Conservation (phyloP, 2,329 filamentous ascomycete genomes). For the Fusarium subglutinans region DNA sequence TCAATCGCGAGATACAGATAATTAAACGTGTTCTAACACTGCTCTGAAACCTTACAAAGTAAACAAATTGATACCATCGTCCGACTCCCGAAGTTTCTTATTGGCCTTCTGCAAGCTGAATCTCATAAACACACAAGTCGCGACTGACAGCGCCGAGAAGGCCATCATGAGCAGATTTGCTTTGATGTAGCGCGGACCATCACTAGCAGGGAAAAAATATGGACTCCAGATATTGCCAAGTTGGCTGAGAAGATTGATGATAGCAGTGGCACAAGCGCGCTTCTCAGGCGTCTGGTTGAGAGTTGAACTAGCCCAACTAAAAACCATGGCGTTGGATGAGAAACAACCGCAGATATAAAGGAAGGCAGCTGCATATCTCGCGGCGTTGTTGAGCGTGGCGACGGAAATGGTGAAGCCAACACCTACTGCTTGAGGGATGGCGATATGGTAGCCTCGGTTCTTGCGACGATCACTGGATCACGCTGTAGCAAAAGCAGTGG, state of each 20-base stretch:
- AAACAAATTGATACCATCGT: neutral
- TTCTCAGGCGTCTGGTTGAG: constrained; percentile 41
- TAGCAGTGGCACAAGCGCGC: constrained; percentile 36
- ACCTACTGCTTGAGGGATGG: constrained; percentile 20
- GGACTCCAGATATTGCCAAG: constrained; percentile 42
- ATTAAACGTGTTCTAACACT: too few relatives aligned
- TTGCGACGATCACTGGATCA: constrained; percentile 34
- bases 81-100: neutral
- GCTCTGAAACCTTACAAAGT: neutral
- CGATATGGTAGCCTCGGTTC: constrained; percentile 36
- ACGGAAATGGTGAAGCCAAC: constrained; percentile 38
- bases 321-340: constrained; percentile 30
- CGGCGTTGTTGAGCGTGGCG: constrained; percentile 30
- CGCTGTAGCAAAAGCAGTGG: constrained; percentile 24
- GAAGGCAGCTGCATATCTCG: constrained; percentile 33
- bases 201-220: constrained; percentile 39
- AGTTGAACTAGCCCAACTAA: constrained; percentile 26
- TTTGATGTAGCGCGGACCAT: constrained; percentile 37
- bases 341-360: constrained; percentile 36
- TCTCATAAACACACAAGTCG: neutral
- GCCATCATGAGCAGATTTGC: constrained; percentile 40
- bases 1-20: too few relatives aligned
- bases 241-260: constrained; percentile 36
- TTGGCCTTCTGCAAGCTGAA: neutral
- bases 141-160: neutral